A percentile compares a stretch with the other conserved stretches of the same genome.
phyloP scores from a whole-genome alignment of 2,329 filamentous ascomycete genomes.

The Pseudocercospora macadamiae region DNA sequence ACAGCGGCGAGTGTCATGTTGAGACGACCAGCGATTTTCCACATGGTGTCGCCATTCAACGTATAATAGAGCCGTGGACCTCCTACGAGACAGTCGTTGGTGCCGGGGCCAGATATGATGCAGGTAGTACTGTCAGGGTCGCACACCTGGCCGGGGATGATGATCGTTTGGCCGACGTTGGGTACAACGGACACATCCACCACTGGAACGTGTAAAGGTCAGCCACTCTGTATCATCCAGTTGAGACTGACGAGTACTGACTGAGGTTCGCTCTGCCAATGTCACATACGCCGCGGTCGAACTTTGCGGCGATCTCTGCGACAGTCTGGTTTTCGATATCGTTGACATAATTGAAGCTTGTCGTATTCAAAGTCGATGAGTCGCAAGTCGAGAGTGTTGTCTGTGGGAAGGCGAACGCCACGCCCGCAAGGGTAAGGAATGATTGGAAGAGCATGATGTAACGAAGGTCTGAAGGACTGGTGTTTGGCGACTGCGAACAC shows the following conservation, averaged over 20 bases:
- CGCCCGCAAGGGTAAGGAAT: not conserved
- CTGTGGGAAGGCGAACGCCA: too few species aligned
- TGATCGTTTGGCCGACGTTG: constrained; percentile 6
- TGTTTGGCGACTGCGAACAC: too few species aligned
- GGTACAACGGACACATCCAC: constrained; percentile 8
- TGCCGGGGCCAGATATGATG: not conserved
- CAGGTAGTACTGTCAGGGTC: not conserved
- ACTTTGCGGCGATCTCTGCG: constrained; percentile 3
- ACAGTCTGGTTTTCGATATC: constrained; percentile 3
- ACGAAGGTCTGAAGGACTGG: not conserved
- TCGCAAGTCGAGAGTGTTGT: constrained; percentile 10
- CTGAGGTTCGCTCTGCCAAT: constrained; percentile 10
- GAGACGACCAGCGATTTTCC: constrained; percentile 5
- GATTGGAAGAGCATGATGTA: not conserved
- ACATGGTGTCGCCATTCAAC: constrained; percentile 8
- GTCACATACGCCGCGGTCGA: constrained; percentile 10
- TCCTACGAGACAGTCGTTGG: constrained; percentile 6
- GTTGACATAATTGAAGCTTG: constrained; percentile 8
- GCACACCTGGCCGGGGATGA: constrained; percentile 6
- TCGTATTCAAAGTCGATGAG: constrained; percentile 1
- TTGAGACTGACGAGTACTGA: not conserved
- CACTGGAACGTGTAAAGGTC: not conserved
- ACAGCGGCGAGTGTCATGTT: constrained; percentile 8
- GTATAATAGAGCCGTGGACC: constrained; percentile 10
- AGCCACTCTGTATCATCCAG: not conserved